Evolutionary conservation across 1,139 yeast species (phyloP), one percentile per base, ranked within the genome.

Genomic region (Scheffersomyces quercinus): DNA sequence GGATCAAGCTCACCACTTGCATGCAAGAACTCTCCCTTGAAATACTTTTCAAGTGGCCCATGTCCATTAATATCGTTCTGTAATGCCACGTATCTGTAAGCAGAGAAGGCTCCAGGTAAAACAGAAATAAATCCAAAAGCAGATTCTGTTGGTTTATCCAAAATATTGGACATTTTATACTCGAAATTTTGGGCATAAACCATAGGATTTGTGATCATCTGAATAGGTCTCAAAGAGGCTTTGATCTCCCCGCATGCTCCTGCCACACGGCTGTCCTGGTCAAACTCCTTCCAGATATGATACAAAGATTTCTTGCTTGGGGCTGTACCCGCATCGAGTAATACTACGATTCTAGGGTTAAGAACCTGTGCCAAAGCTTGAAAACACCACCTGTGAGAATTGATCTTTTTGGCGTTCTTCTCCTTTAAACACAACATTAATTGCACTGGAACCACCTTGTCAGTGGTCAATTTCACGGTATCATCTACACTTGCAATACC

Each of bases 161-260:
- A 64, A 47, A 73, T 71, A 50, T 73, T 73, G 31, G 76, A 70
- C 39, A 72, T 71, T 48, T 73, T 73, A 47, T 73, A 73, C 55
- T 74, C 79, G 48, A 74, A 74, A 53, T 74, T 74, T 49, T 74
- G 79, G 3, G 74, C 79, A 44, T 72, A 72, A 24, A 75, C 77
- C 29, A 74, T 58, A n/a, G 79, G 79, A 49, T 74, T 74, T 29
- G 77, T 71, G 31, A 70, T 45, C 49, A 74, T 60, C 53, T 73
- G 78, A 31, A 48, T 48, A 46, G 67, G 70, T 40, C 64, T 63
- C 50, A 73, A 64, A 8, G 71, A 62, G 0, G 78, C 77, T 45
- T 72, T 73, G 50, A 74, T 74, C 51, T 74, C 79, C 16, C 79
- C 79, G 66, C 79, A 74, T 4, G 79, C 76, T 37, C 79, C 79